Evolutionary conservation across 805 yeast species (phyloP), one percentile per base, ranked within the genome.

Genomic region (Lipomyces starkeyi): DNA sequence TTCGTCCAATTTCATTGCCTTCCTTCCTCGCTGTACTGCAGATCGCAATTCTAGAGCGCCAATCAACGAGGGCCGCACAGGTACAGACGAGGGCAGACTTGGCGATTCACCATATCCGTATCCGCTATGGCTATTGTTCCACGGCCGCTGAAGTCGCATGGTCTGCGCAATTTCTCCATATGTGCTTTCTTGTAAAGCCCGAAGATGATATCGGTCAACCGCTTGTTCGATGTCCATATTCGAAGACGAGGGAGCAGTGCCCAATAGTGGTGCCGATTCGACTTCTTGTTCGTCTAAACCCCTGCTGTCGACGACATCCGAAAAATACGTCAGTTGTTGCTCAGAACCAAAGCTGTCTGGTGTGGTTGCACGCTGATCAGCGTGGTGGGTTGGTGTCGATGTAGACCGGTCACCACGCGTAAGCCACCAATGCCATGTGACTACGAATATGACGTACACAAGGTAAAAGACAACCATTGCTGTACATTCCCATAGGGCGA

Each of bases 391-490:
- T 8, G 14, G 35, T 7, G 11, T 32, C 20, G 53, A 27, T 20
- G 3, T 13, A 54, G 29, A 43, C 8, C 66, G 58, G 4, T 52
- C 64, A 35, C 32, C 22, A 13, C 61, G 58, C 17, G 68, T 22
- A n/a, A 56, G 29, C 59, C 72, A 52, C 79, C 80, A 79, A 69
- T 85, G 85, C 82, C 86, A 79, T 22, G 76, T 47, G 2, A 83
- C 75, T 27, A 82, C 80, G 77, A 88, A 68, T 77, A 79, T 65
- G 2, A 91, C 91, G 74, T 91, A 93, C 0, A 75, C 66, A 0
- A 84, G 68, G 75, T 93, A 93, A 6, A 87, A 75, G 0, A 76
- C 66, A 8, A 90, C 80, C 85, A 93, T 84, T 8, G 83, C 67
- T 0, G 84, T 61, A 66, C 96, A 88, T 72, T 88, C 90, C 77